These are phyloP conservation scores for Litchi chinensis DNA, from an alignment of 345 rosid species.

Conservation along the genomic window DNA sequence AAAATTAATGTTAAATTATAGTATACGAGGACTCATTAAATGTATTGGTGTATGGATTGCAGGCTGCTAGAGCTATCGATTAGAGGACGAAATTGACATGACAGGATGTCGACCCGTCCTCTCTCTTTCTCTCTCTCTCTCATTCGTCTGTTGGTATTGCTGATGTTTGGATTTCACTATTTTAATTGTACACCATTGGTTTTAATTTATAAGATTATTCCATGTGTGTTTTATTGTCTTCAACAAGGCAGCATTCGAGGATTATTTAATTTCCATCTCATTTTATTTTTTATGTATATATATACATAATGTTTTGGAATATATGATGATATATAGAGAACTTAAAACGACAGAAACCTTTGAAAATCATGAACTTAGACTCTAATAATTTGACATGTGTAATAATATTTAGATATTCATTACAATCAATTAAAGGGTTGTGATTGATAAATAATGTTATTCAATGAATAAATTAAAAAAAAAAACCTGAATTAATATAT, in stretches of 20 bases:
- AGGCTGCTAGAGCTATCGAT: conserved; percentile 38
- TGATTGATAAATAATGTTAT: too few species aligned
- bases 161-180: conserved; percentile 24
- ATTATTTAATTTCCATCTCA: conserved; percentile 7
- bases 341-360: background rate
- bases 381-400: background rate
- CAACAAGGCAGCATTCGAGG: conserved; percentile 21
- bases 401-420: too few species aligned
- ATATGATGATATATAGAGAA: too few species aligned
- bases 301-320: background rate
- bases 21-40: conserved; percentile 4
- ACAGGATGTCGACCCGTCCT: conserved; percentile 49
- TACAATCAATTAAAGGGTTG: too few species aligned
- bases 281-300: background rate
- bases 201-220: conserved; percentile 16
- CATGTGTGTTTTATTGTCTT: conserved; percentile 24
- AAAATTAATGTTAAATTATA: too few species aligned
- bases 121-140: background rate
- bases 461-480: too few species aligned
- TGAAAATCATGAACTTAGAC: background rate
- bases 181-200: conserved; percentile 32
- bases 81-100: conserved; percentile 46
- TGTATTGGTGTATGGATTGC: conserved; percentile 21
- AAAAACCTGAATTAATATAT: too few species aligned
- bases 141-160: conserved; percentile 5